Evolutionary conservation across 306 rosid genomes (phyloP).

Genomic region (Leucaena leucocephala): DNA sequence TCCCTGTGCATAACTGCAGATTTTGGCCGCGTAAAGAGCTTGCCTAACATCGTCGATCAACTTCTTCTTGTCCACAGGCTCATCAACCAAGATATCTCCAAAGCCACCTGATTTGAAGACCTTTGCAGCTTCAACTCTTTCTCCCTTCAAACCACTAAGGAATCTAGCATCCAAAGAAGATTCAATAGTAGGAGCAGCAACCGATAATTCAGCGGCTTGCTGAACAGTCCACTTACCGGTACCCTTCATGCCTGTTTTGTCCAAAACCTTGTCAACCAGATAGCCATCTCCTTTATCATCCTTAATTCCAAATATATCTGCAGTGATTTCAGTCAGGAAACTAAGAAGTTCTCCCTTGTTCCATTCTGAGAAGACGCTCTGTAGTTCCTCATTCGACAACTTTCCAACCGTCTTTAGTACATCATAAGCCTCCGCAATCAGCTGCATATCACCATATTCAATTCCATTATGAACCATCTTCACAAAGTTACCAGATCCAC

Average conservation of each 20-base stretch:
- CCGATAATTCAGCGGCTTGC: conserved; percentile 92
- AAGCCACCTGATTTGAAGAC: conserved; percentile 69
- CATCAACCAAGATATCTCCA: conserved; percentile 55
- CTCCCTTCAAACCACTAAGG: conserved; percentile 90
- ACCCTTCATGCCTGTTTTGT: conserved; percentile 96
- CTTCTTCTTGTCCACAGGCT: conserved; percentile 61
- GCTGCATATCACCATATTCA: conserved; percentile 97
- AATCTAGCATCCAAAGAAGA: conserved; percentile 93
- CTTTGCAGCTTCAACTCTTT: conserved; percentile 83
- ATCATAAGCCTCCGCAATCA: conserved; percentile 91
- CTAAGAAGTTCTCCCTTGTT: conserved; percentile 92
- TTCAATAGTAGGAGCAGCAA: conserved; percentile 92
- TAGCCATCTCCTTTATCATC: conserved; percentile 83
- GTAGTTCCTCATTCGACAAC: conserved; percentile 81
- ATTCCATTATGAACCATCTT: conserved; percentile 93
- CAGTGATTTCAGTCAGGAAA: conserved; percentile 88
- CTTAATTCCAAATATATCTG: conserved; percentile 86
- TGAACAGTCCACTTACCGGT: conserved; percentile 97
- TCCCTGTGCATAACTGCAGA: conserved; percentile 94
- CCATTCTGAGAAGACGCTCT: conserved; percentile 74
- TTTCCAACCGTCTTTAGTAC: conserved; percentile 87
- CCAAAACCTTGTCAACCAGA: conserved; percentile 93
- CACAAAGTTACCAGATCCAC: conserved; percentile 96
- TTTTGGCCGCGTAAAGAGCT: conserved; percentile 90
- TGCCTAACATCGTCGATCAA: conserved; percentile 82